A percentile compares a stretch with the other conserved stretches of the same genome.
phyloP scores from a whole-genome alignment of 75 land plant species.

The Picea sitchensis region DNA sequence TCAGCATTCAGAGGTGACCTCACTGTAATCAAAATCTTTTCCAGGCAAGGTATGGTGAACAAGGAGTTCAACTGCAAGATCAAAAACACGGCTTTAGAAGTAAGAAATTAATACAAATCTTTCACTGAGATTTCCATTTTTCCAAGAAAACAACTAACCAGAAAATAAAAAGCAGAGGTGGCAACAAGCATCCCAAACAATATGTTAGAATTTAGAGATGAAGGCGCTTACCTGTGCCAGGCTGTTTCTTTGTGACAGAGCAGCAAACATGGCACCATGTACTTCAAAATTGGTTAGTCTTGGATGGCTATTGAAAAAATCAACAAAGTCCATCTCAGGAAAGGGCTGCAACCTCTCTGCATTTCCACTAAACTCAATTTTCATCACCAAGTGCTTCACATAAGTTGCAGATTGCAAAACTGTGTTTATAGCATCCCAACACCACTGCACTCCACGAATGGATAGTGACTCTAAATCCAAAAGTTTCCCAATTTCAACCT shows the following conservation, averaged over 20 bases:
- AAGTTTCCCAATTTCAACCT: conserved; percentile 64
- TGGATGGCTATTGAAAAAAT: conserved; percentile 68
- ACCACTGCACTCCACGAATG: conserved; percentile 75
- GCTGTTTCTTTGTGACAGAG: conserved; percentile 72
- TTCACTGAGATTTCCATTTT: neutral
- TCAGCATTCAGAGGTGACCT: conserved; percentile 82
- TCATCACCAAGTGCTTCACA: conserved; percentile 70
- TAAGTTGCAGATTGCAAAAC: conserved; percentile 59
- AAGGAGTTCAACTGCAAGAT: conserved; percentile 47
- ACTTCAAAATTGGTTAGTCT: conserved; percentile 64
- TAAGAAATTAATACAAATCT: neutral
- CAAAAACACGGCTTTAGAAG: neutral
- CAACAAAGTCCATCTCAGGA: conserved; percentile 76
- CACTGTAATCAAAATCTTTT: conserved; percentile 53
- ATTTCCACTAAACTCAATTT: conserved; percentile 78
- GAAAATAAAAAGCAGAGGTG: neutral
- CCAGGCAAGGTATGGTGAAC: conserved; percentile 46
- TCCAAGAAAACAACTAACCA: too few species aligned
- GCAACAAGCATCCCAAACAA: neutral
- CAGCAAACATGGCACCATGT: conserved; percentile 93
- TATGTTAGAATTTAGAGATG: neutral
- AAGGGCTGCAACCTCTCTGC: conserved; percentile 52
- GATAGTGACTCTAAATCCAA: conserved; percentile 43
- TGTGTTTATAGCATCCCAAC: conserved; percentile 68
- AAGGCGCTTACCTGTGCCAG: conserved; percentile 33